Conservation (phyloP, 257 asterid genomes). For the Euphrasia confusa region DNA sequence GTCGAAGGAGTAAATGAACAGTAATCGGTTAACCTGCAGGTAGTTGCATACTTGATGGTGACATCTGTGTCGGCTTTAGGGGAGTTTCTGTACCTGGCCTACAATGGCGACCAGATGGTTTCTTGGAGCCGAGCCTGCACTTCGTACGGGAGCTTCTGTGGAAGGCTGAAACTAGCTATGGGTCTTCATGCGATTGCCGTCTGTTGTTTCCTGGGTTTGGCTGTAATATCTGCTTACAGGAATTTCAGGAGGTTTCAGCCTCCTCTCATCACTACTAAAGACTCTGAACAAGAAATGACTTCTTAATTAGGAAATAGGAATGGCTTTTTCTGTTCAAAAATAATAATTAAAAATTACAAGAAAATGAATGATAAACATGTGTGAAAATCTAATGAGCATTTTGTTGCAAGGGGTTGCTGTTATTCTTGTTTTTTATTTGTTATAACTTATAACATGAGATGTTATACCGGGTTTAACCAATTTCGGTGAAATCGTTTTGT, state of each 20-base stretch:
- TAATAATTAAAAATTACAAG: too few relatives aligned
- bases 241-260: slow-evolving; percentile 61
- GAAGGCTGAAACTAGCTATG: slow-evolving; percentile 51
- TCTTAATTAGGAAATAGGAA: neutral
- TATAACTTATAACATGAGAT: too few relatives aligned
- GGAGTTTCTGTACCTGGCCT: slow-evolving; percentile 65
- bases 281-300: slow-evolving; percentile 35
- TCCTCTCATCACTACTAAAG: slow-evolving; percentile 46
- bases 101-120: slow-evolving; percentile 61
- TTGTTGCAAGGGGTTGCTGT: too few relatives aligned
- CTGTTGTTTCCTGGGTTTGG: slow-evolving; percentile 59
- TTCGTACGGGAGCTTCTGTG: slow-evolving; percentile 70
- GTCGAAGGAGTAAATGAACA: too few relatives aligned
- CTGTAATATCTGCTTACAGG: slow-evolving; percentile 71
- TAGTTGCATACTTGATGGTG: slow-evolving; percentile 79
- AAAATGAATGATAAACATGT: too few relatives aligned
- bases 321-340: neutral
- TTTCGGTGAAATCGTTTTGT: too few relatives aligned
- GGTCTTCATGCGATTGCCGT: slow-evolving; percentile 50
- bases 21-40: slow-evolving; percentile 30
- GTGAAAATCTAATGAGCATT: too few relatives aligned
- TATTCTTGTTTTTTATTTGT: too few relatives aligned
- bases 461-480: too few relatives aligned
- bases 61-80: slow-evolving; percentile 60
- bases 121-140: slow-evolving; percentile 91